A percentile compares a stretch with the other conserved stretches of the same genome.
Evolutionary conservation across 176 grass and related monocot species (phyloP).

Genomic region (Bonia amplexicaulis): DNA sequence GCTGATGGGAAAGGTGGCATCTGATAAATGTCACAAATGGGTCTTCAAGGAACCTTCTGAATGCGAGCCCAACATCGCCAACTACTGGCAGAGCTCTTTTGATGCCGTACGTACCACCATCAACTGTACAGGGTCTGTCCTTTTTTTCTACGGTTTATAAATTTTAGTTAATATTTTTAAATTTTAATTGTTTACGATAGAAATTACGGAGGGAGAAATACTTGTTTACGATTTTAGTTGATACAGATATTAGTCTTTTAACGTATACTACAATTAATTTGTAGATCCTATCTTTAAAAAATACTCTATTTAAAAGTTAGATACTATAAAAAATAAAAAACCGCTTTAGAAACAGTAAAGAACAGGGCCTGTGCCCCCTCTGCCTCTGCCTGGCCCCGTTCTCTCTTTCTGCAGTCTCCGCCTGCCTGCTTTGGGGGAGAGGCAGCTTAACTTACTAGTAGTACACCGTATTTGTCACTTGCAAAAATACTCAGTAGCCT

Average conservation of each 20-base stretch:
- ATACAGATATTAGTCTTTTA: too few relatives aligned
- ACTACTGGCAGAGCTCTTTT: conserved; percentile 99
- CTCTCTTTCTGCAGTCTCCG: conserved; percentile 35
- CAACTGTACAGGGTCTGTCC: too few relatives aligned
- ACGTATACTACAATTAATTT: too few relatives aligned
- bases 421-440: neutral
- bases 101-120: conserved; percentile 83
- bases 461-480: neutral
- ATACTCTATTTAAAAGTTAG: too few relatives aligned
- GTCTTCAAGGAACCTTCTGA: conserved; percentile 99
- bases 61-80: conserved; percentile 98
- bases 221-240: too few relatives aligned
- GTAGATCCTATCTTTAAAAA: too few relatives aligned
- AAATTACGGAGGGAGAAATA: too few relatives aligned
- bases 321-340: too few relatives aligned
- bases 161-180: too few relatives aligned
- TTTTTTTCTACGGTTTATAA: too few relatives aligned
- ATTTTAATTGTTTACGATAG: too few relatives aligned
- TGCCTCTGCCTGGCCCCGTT: neutral
- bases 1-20: conserved; percentile 99
- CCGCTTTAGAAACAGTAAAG: too few relatives aligned
- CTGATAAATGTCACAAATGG: conserved; percentile 99
- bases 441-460: neutral
- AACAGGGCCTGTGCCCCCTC: neutral
- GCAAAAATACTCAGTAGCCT: conserved; percentile 4